These are phyloP conservation scores for Nitzschia palea DNA, from an alignment of 108 stramenopile species.

Conservation along the genomic window DNA sequence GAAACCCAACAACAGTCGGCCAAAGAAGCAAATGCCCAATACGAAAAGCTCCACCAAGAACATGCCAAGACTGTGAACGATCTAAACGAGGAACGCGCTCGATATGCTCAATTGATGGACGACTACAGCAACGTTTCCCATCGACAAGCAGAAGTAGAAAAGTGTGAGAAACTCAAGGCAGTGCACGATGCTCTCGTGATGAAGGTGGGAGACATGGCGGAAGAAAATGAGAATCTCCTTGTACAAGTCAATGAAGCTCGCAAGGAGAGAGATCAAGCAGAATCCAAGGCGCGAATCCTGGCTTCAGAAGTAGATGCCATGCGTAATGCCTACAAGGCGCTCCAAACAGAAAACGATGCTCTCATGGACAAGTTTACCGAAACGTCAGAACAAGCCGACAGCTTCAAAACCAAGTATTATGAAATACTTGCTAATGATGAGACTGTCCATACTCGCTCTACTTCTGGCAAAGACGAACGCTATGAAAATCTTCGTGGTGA, in stretches of 20 bases:
- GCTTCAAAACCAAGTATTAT: conserved; percentile 9
- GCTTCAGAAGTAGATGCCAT: conserved; percentile 6
- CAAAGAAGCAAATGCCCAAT: conserved; percentile 7
- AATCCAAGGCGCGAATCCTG: not conserved
- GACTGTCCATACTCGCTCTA: not conserved
- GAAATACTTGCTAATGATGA: not conserved
- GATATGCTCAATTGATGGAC: conserved; percentile 11
- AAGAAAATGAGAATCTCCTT: conserved; percentile 25
- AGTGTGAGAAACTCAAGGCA: conserved; percentile 10
- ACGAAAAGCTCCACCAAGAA: conserved; percentile 18
- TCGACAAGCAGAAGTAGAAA: conserved; percentile 1
- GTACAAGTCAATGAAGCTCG: conserved; percentile 1
- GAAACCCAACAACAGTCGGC: conserved; percentile 21
- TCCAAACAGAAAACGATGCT: conserved; percentile 12
- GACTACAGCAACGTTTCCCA: conserved; percentile 19
- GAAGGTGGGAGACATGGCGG: conserved; percentile 34
- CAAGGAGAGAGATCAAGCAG: conserved; percentile 2
- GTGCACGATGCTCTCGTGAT: conserved; percentile 29
- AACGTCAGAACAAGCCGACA: not conserved
- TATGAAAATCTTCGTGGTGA: conserved; percentile 6
- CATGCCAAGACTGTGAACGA: conserved; percentile 10
- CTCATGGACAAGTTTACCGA: not conserved
- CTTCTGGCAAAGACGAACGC: not conserved
- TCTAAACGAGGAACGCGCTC: not conserved
- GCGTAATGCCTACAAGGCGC: conserved; percentile 3